A percentile compares a stretch with the other conserved stretches of the same genome.
Conservation (phyloP, 108 stramenopile species). For the Cyclostephanos invisitatus region DNA sequence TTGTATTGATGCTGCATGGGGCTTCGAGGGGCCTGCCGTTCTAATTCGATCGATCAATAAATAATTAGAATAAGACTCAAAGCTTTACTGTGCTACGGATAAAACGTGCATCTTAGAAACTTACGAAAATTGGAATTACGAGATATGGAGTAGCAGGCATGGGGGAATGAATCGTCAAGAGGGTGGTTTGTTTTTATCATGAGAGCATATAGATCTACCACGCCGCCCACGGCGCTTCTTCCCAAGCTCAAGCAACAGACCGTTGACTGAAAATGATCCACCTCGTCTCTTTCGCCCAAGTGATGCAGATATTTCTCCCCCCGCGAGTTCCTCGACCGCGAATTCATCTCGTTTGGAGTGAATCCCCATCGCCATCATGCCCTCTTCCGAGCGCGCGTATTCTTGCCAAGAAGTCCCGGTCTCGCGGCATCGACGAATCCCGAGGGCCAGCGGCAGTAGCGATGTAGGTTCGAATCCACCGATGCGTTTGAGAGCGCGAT, state of each 20-base stretch:
- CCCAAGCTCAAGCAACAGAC: conserved; percentile 28
- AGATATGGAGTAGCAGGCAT: too few species aligned
- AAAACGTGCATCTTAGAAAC: too few species aligned
- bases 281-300: conserved; percentile 14
- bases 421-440: conserved; percentile 33
- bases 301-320: conserved; percentile 1
- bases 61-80: too few species aligned
- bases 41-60: too few species aligned
- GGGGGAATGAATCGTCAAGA: neutral
- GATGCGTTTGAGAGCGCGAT: conserved; percentile 39
- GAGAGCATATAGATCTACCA: conserved; percentile 12
- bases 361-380: conserved; percentile 20
- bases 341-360: conserved; percentile 5
- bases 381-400: conserved; percentile 35
- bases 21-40: neutral
- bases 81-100: too few species aligned
- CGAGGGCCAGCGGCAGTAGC: conserved; percentile 46
- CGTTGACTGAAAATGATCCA: conserved; percentile 6
- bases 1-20: neutral
- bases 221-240: conserved; percentile 35
- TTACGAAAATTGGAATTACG: too few species aligned
- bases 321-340: neutral
- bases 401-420: conserved; percentile 35
- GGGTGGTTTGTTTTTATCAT: neutral
- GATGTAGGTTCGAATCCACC: conserved; percentile 49